Evolutionary conservation across 2,329 filamentous ascomycete species (phyloP), one percentile per base, ranked within the genome.

Genomic region (Clarireedia paspali): DNA sequence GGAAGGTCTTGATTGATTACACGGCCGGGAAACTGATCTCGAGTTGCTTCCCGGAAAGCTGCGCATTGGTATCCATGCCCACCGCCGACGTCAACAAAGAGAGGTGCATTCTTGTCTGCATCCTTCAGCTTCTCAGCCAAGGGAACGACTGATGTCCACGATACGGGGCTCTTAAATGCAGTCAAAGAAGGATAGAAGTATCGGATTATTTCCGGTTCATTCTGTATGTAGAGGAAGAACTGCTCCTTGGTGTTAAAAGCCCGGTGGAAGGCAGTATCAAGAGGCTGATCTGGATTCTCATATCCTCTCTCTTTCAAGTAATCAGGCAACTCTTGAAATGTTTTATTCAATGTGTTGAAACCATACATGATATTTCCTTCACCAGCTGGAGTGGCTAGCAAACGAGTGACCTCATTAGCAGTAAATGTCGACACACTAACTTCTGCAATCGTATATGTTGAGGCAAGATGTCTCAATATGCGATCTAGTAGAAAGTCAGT

Each of bases 51-150:
- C 4, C 46, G 46, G 20, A 48, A 48, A 20, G 46, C 26, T 7
- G n/a, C 46, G 24, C 67, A 68, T 46, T 73, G 70, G n/a, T 75
- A 70, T 1, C 73, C 74, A 10, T 66, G 63, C 1, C 69, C 70
- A 40, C 74, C 72, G 6, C 72, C 72, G 5, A 75, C 63, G 57
- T 76, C 71, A 2, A 76, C 72, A 49, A 73, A 66, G 34, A 74
- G 15, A 27, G 50, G 38, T 6, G 9, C 17, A 14, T 38, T 26
- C 4, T 26, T 15, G 14, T 50, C 34, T 14, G 48, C 46, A 17
- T 23, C 20, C 14, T 39, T 34, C 46, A 48, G 27, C 23, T 26
- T 39, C 24, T 48, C 46, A 15, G 26, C 6, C 15, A 48, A 14
- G 34, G 46, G 46, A 36, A 48, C 15, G 10, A 48, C 48, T 6